These are phyloP conservation scores for Aspergillus luchuensis DNA, from an alignment of 2,329 filamentous ascomycete genomes.

Conservation along the genomic window DNA sequence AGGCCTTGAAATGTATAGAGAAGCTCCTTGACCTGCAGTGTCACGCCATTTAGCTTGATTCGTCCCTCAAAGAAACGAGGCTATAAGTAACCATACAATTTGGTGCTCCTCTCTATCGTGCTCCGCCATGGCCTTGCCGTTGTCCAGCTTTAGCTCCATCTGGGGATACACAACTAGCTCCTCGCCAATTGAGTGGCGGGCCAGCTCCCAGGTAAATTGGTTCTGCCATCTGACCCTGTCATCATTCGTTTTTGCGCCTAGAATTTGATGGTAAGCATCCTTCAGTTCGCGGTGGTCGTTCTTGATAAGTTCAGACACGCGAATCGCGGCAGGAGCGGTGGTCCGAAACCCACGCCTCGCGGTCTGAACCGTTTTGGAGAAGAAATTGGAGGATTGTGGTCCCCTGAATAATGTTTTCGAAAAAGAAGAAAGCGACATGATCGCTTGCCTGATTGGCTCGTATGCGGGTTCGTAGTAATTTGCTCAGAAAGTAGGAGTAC, in stretches of 20 bases:
- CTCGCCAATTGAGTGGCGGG: slow-evolving; percentile 52
- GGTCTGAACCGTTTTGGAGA: too few species aligned
- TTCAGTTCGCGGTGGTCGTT: slow-evolving; percentile 45
- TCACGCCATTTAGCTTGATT: too few species aligned
- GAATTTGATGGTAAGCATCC: slow-evolving; percentile 45
- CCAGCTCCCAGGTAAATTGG: slow-evolving; percentile 54
- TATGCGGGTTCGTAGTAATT: too few species aligned
- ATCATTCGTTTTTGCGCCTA: slow-evolving; percentile 41
- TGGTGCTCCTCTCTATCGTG: slow-evolving; percentile 52
- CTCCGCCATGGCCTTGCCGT: slow-evolving; percentile 48
- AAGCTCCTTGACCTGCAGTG: slow-evolving; percentile 50
- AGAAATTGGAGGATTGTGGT: too few species aligned
- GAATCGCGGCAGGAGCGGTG: too few species aligned
- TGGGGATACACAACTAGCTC: slow-evolving; percentile 57
- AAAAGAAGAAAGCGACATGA: too few species aligned
- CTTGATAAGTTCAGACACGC: slow-evolving; percentile 37
- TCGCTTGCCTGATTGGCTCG: too few species aligned
- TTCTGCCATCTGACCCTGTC: slow-evolving; percentile 50
- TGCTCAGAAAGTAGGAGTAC: too few species aligned
- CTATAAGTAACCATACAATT: slow-evolving; percentile 2
- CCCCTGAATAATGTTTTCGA: too few species aligned
- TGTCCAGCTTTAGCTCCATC: slow-evolving; percentile 50
- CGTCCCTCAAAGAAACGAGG: too few species aligned
- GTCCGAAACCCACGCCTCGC: too few species aligned
- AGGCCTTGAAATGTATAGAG: slow-evolving; percentile 54